phyloP scores from a whole-genome alignment of 2,329 filamentous ascomycete species.

The Pseudogymnoascus sp. region DNA sequence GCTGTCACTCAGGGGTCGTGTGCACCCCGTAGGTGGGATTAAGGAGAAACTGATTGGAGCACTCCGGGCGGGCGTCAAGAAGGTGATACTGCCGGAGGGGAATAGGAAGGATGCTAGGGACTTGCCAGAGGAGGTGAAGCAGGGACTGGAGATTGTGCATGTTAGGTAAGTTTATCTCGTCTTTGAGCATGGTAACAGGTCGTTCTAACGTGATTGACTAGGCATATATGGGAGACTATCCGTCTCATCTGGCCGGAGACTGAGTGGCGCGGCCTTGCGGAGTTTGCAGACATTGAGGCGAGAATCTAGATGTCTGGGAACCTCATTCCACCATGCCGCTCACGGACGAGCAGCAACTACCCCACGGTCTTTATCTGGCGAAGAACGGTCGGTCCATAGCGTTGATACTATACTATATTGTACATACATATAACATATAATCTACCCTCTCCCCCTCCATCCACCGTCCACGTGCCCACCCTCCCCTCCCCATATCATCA shows the following conservation, averaged over 20 bases:
- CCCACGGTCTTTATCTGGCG: neutral
- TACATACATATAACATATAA: conserved; percentile 2
- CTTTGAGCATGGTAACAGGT: conserved; percentile 16
- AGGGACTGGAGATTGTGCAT: conserved; percentile 79
- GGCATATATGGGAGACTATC: conserved; percentile 92
- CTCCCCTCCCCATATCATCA: neutral
- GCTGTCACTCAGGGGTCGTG: conserved; percentile 73
- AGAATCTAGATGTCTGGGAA: conserved; percentile 48
- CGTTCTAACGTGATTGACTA: conserved; percentile 29
- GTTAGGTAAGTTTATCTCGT: conserved; percentile 57
- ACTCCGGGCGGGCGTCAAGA: conserved; percentile 86
- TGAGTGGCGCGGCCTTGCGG: conserved; percentile 69
- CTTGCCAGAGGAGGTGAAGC: conserved; percentile 79
- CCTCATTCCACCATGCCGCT: no score
- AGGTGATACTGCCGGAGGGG: conserved; percentile 75
- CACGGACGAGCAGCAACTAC: neutral
- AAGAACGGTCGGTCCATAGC: neutral
- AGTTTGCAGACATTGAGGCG: conserved; percentile 65
- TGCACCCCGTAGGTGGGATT: conserved; percentile 93
- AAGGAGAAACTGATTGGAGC: conserved; percentile 98
- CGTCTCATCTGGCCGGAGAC: conserved; percentile 85
- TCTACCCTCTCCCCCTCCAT: neutral
- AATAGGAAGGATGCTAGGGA: conserved; percentile 92
- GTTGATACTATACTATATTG: neutral
- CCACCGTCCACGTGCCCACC: neutral